Evolutionary conservation across 331 rosid species (phyloP).

Genomic region (Acacia pycnantha): DNA sequence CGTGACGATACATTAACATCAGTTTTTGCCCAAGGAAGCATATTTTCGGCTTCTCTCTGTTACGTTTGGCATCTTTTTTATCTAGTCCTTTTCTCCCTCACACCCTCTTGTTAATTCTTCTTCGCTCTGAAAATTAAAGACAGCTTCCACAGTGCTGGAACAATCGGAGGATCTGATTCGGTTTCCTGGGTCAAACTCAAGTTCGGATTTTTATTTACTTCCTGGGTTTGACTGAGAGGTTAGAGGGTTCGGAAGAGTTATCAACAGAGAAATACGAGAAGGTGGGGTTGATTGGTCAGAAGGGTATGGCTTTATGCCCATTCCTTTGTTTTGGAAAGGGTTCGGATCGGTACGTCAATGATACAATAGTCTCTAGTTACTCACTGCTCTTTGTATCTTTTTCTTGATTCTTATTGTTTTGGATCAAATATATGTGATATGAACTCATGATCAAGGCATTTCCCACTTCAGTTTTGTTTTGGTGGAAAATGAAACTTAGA

Average conservation of each 20-base stretch:
- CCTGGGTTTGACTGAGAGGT: slow-evolving; percentile 8
- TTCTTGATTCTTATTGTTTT: background rate
- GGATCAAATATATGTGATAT: background rate
- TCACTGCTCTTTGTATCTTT: slow-evolving; percentile 10
- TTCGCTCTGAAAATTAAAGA: slow-evolving; percentile 21
- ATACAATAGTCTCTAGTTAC: slow-evolving; percentile 9
- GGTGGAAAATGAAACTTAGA: slow-evolving; percentile 10
- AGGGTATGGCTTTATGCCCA: slow-evolving; percentile 47
- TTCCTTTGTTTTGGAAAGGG: slow-evolving; percentile 49
- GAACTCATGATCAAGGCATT: background rate
- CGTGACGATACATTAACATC: slow-evolving; percentile 5
- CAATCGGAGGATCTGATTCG: slow-evolving; percentile 13
- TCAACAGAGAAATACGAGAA: background rate
- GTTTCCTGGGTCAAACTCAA: slow-evolving; percentile 27
- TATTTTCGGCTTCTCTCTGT: slow-evolving; percentile 19
- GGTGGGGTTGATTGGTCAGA: slow-evolving; percentile 34
- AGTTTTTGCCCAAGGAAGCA: slow-evolving; percentile 18
- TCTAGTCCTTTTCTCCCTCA: slow-evolving; percentile 14
- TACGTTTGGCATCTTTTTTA: slow-evolving; percentile 36
- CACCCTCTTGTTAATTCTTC: slow-evolving; percentile 15
- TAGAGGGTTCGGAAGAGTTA: background rate
- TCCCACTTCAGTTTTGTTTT: background rate
- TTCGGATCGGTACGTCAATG: slow-evolving; percentile 49
- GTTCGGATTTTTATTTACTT: slow-evolving; percentile 25
- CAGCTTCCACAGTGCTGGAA: background rate